These are phyloP conservation scores for Cystodermella granulosa DNA, from an alignment of 1,284 basidiomycete species.

Conservation along the genomic window DNA sequence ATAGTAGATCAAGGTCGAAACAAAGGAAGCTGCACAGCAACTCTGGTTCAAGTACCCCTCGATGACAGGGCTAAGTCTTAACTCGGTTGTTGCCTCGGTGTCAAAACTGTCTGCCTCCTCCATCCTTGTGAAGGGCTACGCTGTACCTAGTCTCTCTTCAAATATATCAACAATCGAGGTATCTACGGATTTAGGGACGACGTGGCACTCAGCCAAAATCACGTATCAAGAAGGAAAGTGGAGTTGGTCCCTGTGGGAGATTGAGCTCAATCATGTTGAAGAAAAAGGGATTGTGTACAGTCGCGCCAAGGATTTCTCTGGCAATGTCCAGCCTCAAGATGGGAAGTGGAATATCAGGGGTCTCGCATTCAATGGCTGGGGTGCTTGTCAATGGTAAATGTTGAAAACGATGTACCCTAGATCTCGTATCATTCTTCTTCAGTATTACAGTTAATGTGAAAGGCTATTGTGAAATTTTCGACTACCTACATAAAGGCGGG, in stretches of 20 bases:
- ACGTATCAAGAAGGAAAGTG: constrained; percentile 60
- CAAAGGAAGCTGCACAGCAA: constrained; percentile 39
- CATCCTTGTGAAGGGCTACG: constrained; percentile 56
- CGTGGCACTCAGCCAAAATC: constrained; percentile 51
- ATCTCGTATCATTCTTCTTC: no score
- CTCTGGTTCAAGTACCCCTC: constrained; percentile 48
- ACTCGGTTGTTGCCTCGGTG: constrained; percentile 54
- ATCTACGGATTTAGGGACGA: constrained; percentile 47
- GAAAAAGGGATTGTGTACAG: constrained; percentile 37
- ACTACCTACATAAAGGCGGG: no score
- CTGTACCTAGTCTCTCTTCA: constrained; percentile 44
- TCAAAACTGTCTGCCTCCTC: constrained; percentile 28
- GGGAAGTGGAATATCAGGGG: constrained; percentile 56
- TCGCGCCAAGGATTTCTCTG: constrained; percentile 45
- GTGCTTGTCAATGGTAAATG: constrained; percentile 36
- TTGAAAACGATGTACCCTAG: no score
- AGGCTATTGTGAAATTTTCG: no score
- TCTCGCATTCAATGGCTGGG: constrained; percentile 54
- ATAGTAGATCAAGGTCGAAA: constrained; percentile 40
- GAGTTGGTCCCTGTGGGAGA: constrained; percentile 71
- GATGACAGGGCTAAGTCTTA: constrained; percentile 58
- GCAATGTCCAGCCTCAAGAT: constrained; percentile 44
- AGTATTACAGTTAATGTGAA: no score
- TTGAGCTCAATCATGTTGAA: constrained; percentile 33
- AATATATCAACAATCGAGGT: constrained; percentile 51